Percentiles rank a stretch among this genome's conserved stretches.
Conservation (phyloP, 176 grass and related monocot genomes). For the Phyllostachys edulis region DNA sequence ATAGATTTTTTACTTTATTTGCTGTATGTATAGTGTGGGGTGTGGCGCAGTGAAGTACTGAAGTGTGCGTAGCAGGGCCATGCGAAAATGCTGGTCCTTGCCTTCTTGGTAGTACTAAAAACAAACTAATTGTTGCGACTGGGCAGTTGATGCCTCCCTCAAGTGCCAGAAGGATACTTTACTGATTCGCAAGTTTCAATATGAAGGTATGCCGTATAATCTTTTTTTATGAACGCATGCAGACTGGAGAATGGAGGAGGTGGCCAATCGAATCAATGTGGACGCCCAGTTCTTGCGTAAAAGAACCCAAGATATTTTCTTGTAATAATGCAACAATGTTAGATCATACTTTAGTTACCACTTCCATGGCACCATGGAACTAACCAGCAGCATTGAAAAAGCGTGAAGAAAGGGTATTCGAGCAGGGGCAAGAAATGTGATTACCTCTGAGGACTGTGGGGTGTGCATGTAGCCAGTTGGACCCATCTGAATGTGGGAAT, state of each 20-base stretch:
- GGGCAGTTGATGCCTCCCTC: neutral
- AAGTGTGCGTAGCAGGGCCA: neutral
- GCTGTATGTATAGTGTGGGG: neutral
- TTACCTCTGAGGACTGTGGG: neutral
- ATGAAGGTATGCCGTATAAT: neutral
- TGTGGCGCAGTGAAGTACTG: neutral
- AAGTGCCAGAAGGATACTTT: neutral
- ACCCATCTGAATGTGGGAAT: no score
- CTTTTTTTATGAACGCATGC: neutral
- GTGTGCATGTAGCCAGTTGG: no score
- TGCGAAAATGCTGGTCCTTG: neutral
- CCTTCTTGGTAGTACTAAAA: neutral
- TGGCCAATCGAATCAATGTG: neutral
- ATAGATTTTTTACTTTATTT: no score
- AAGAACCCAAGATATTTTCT: neutral
- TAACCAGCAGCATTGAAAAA: neutral
- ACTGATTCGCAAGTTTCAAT: neutral
- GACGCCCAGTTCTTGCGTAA: neutral
- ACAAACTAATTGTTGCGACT: neutral
- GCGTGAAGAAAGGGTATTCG: neutral
- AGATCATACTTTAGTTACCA: constrained; percentile 9
- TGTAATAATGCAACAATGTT: neutral
- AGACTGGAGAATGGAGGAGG: neutral
- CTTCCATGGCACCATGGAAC: constrained; percentile 1
- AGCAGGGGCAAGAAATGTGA: constrained; percentile 32